Evolutionary conservation across 129 eudicot genomes (phyloP), one percentile per base, ranked within the genome.

Genomic region (Daucus carota): DNA sequence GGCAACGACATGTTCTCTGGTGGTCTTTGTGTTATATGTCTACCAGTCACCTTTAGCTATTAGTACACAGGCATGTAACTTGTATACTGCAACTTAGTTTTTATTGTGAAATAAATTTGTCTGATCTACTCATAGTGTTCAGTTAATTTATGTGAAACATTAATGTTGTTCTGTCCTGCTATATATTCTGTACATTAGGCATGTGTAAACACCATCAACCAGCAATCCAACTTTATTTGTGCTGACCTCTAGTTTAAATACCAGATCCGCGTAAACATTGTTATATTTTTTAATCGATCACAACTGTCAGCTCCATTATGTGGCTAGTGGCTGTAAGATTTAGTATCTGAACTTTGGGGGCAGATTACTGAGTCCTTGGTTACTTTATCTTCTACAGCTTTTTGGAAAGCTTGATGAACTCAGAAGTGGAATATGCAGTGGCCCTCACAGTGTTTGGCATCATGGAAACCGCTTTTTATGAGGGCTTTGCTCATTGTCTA

Each of bases 401-500:
- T 76, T 76, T 93, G 80, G 97, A 90, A 78, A 85, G 87, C 83
- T 78, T 93, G 41, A 88, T 73, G 76, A 71, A 83, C 84, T 31
- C 88, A 4, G 92, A 88, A 26, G 84, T 87, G 18, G 88, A 83
- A 79, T 93, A 88, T 75, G 57, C 88, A 0, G 86, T 87, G 41
- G 95, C 90, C 43, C 81, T 93, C 31, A 81, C 98, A 41, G 91
- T 86, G 46, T 83, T 90, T 48, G 90, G 98, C 96, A 88, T 88
- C 47, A 88, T 90, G 70, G 97, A 93, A 73, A 76, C 80, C 17
- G 97, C 91, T 77, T 90, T 90, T 74, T 95, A 90, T 79, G 88
- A 90, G 26, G 87, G 98, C 84, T 93, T 86, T 83, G 92, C 91
- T 48, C 92, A 93, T 74, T 93, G 97, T 78, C 84, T 88, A 42